Evolutionary conservation across 805 yeast genomes (phyloP).

Genomic region (Saccharomyces kudriavzevii): DNA sequence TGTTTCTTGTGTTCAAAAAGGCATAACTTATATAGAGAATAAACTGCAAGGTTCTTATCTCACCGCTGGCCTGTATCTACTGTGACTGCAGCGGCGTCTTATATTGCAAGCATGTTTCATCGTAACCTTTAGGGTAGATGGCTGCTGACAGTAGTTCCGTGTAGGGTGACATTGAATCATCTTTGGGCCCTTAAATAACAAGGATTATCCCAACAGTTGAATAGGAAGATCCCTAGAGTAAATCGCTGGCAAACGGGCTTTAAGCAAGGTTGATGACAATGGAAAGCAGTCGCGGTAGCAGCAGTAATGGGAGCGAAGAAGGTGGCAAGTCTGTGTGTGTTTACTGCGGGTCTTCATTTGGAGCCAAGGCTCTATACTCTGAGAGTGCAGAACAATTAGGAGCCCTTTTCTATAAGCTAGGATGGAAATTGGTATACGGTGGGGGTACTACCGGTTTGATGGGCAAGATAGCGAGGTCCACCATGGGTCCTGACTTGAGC

Average conservation of each 20-base stretch:
- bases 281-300: not conserved
- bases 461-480: slow-evolving; percentile 67
- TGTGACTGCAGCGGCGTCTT: not conserved
- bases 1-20: not conserved
- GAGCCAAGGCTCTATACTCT: slow-evolving; percentile 44
- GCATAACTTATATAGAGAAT: not conserved
- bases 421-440: slow-evolving; percentile 78
- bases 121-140: not conserved
- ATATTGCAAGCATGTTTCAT: not conserved
- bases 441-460: slow-evolving; percentile 84
- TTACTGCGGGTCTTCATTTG: slow-evolving; percentile 79
- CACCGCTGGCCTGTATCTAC: not conserved
- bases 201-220: not conserved
- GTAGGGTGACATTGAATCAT: not conserved
- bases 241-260: not conserved
- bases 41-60: not conserved
- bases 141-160: not conserved
- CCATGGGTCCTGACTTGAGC: slow-evolving; percentile 35
- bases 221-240: not conserved
- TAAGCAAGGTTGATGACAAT: not conserved
- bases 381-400: slow-evolving; percentile 57
- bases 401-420: slow-evolving; percentile 41
- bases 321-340: slow-evolving; percentile 51
- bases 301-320: not conserved
- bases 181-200: not conserved